Evolutionary conservation across 208 protist genomes (phyloP), one percentile per base, ranked within the genome.

Genomic region (Leishmania aethiopica): DNA sequence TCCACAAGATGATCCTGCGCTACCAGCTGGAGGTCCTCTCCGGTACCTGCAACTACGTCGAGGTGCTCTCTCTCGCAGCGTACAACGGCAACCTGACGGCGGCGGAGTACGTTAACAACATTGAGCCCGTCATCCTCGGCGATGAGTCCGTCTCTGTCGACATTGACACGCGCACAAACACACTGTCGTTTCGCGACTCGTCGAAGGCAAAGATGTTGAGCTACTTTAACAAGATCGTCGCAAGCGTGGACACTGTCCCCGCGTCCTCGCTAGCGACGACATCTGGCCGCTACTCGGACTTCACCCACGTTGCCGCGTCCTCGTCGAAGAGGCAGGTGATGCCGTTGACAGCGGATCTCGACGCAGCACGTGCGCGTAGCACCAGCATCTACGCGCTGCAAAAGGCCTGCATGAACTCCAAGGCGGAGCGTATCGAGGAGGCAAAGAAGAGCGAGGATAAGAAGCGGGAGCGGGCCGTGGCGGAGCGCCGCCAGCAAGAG

Each of bases 111-210:
- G 81, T 97, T 40, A 82, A 89, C 82, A 83, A 80, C 60, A 85
- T 95, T 66, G 90, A 95, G 80, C 90, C 90, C 25, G 87, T 86
- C 69, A 90, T 97, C 67, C 84, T 95, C 11, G 86, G 90, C 72
- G 89, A 95, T 69, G 87, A 84, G 3, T 83, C 80, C 6, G 88
- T 94, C 32, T 77, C 89, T 1, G 89, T 95, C 10, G 92, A 95
- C 60, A 92, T 97, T 51, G 91, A 97, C 80, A 90, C 90, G 85
- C 89, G 90, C 73, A 92, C 89, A 22, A 85, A 82, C 32, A 90
- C 91, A 6, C 79, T 97, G 19, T 90, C 87, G 17, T 95, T 95
- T 79, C 84, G 86, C 55, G 90, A 93, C 76, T 84, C 92, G 25
- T 88, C 92, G 4, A 93, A 92, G 78, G 78, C 81, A 42, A 94